Evolutionary conservation across 2,329 filamentous ascomycete species (phyloP).

Genomic region (Emericellopsis atlantica): DNA sequence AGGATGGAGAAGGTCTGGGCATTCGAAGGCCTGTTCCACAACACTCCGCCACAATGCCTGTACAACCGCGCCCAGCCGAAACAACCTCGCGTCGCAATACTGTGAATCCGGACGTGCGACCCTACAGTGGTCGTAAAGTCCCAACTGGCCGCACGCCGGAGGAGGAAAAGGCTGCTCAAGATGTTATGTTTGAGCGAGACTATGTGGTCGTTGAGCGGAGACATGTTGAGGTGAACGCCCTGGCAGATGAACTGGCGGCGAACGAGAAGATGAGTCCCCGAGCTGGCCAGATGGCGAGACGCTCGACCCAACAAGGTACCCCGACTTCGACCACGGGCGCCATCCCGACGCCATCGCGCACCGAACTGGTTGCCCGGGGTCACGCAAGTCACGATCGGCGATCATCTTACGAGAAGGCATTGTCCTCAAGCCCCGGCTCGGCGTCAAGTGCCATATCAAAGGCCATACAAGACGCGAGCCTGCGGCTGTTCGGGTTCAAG

Average conservation of each 20-base stretch:
- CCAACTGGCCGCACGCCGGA: constrained; percentile 21
- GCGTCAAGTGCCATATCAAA: constrained; percentile 89
- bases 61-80: constrained; percentile 19
- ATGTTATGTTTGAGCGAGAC: constrained; percentile 82
- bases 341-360: constrained; percentile 52
- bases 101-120: background rate
- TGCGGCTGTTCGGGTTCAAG: constrained; percentile 59
- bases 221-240: constrained; percentile 90
- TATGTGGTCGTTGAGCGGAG: constrained; percentile 95
- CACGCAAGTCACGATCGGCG: constrained; percentile 61
- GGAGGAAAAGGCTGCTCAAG: constrained; percentile 64
- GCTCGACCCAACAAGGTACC: constrained; percentile 65
- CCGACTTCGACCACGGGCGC: constrained; percentile 59
- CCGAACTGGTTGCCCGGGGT: constrained; percentile 61
- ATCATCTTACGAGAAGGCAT: constrained; percentile 64
- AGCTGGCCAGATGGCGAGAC: constrained; percentile 53
- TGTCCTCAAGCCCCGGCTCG: constrained; percentile 58
- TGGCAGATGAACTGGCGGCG: constrained; percentile 87
- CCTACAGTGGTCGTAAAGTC: background rate
- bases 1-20: constrained; percentile 34
- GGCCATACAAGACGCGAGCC: constrained; percentile 84
- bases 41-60: constrained; percentile 35
- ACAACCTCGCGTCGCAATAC: constrained; percentile 7
- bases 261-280: constrained; percentile 55
- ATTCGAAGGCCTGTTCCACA: constrained; percentile 34